A percentile compares a stretch with the other conserved stretches of the same genome.
Conservation (phyloP, 306 rosid genomes). For the Lithocarpus polystachyus region DNA sequence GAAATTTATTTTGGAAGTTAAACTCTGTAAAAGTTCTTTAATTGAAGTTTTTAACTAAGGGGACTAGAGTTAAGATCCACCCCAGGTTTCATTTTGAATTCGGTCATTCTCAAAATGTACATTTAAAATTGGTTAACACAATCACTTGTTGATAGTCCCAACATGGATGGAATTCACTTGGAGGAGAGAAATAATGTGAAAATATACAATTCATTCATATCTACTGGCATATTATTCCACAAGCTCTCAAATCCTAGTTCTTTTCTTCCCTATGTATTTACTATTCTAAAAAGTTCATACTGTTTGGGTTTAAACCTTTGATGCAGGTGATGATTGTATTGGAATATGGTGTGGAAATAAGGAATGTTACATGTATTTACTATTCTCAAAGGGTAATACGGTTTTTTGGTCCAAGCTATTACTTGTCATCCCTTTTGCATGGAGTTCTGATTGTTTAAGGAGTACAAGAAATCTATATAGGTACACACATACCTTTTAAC, state of each 20-base stretch:
- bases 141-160: slow-evolving; percentile 39
- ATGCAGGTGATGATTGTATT: too few relatives aligned
- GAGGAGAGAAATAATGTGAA: slow-evolving; percentile 36
- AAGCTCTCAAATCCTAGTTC: not conserved
- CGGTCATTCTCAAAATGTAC: slow-evolving; percentile 34
- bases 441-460: too few relatives aligned
- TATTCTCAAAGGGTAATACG: not conserved
- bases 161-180: slow-evolving; percentile 58
- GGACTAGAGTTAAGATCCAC: slow-evolving; percentile 42
- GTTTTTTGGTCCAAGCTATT: too few relatives aligned
- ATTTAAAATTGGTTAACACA: slow-evolving; percentile 27
- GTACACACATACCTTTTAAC: too few relatives aligned
- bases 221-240: not conserved
- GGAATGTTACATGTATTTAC: not conserved
- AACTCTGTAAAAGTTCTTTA: too few relatives aligned
- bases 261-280: not conserved
- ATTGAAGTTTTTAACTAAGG: not conserved
- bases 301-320: not conserved
- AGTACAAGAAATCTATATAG: too few relatives aligned
- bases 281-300: not conserved
- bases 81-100: slow-evolving; percentile 42
- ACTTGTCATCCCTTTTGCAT: too few relatives aligned
- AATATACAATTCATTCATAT: not conserved
- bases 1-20: too few relatives aligned
- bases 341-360: too few relatives aligned